Evolutionary conservation across 2,329 filamentous ascomycete genomes (phyloP).

Genomic region (Fusarium nelsonii): DNA sequence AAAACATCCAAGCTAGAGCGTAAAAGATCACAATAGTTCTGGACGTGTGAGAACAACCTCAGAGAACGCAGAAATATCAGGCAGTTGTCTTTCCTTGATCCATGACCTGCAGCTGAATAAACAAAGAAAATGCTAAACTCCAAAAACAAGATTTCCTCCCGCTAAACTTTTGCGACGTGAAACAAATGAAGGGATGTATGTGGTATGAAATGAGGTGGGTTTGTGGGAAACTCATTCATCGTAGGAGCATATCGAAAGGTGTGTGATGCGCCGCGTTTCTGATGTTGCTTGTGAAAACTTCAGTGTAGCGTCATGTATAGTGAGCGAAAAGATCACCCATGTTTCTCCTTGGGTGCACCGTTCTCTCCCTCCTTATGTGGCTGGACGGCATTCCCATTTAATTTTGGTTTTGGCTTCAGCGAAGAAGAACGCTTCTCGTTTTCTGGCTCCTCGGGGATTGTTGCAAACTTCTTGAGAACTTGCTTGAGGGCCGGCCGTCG

Average conservation of each 20-base stretch:
- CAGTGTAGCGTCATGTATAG: background rate
- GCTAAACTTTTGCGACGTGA: slow-evolving; percentile 35
- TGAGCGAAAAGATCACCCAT: slow-evolving; percentile 24
- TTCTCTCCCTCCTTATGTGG: slow-evolving; percentile 30
- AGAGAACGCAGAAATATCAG: slow-evolving; percentile 15
- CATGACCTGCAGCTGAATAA: slow-evolving; percentile 1
- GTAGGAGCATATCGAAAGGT: slow-evolving; percentile 7
- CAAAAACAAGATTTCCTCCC: slow-evolving; percentile 31
- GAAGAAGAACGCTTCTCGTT: slow-evolving; percentile 36
- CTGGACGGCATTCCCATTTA: slow-evolving; percentile 34
- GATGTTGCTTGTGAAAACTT: background rate
- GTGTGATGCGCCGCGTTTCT: slow-evolving; percentile 5
- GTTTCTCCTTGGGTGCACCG: slow-evolving; percentile 35
- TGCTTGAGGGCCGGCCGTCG: slow-evolving; percentile 87
- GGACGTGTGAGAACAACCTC: slow-evolving; percentile 10
- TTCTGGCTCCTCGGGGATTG: slow-evolving; percentile 77
- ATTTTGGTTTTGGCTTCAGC: slow-evolving; percentile 32
- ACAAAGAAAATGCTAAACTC: slow-evolving; percentile 31
- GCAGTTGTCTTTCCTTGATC: slow-evolving; percentile 26
- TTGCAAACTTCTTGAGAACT: slow-evolving; percentile 85
- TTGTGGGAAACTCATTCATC: background rate
- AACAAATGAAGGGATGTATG: slow-evolving; percentile 17
- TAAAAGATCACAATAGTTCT: background rate
- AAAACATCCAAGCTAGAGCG: slow-evolving; percentile 5
- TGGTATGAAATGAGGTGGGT: slow-evolving; percentile 1